These are phyloP conservation scores for Pinguiococcus pyrenoidosus DNA, from an alignment of 108 stramenopile species.

Conservation along the genomic window DNA sequence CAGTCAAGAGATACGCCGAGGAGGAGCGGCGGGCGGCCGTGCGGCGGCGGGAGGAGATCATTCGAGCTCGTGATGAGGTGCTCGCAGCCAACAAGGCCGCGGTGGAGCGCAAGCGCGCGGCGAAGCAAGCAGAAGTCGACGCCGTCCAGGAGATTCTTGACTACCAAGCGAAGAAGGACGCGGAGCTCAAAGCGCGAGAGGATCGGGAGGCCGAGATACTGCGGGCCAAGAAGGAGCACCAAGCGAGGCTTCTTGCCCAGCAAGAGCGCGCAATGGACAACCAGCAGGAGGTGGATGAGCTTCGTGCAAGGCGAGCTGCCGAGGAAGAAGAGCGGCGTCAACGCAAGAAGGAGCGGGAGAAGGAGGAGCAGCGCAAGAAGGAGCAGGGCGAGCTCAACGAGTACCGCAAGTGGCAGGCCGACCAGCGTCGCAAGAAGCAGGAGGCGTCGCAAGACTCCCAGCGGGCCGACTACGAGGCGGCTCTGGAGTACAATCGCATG, in stretches of 20 bases:
- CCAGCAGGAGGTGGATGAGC: constrained; percentile 60
- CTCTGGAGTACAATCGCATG: no score
- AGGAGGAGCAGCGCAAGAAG: constrained; percentile 43
- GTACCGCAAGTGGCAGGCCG: constrained; percentile 50
- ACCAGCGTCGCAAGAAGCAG: constrained; percentile 34
- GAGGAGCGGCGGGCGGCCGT: constrained; percentile 4
- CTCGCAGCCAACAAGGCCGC: constrained; percentile 54
- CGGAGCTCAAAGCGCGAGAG: constrained; percentile 49
- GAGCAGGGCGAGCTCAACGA: constrained; percentile 25
- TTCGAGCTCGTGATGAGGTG: constrained; percentile 28
- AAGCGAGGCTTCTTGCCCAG: constrained; percentile 50
- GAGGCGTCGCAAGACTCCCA: constrained; percentile 18
- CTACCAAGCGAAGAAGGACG: constrained; percentile 55
- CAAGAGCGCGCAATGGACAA: constrained; percentile 57
- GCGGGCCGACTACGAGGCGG: constrained; percentile 20
- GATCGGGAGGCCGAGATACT: constrained; percentile 47
- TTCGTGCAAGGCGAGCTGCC: constrained; percentile 54
- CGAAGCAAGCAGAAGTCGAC: constrained; percentile 38
- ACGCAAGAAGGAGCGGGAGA: constrained; percentile 22
- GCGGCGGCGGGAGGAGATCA: background rate
- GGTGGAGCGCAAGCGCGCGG: constrained; percentile 32
- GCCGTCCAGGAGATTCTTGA: constrained; percentile 57
- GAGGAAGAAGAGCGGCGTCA: constrained; percentile 47
- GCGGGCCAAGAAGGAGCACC: constrained; percentile 46
- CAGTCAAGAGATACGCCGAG: constrained; percentile 38